Evolutionary conservation across 352 stramenopile species (phyloP).

Genomic region (Saprolegnia diclina): DNA sequence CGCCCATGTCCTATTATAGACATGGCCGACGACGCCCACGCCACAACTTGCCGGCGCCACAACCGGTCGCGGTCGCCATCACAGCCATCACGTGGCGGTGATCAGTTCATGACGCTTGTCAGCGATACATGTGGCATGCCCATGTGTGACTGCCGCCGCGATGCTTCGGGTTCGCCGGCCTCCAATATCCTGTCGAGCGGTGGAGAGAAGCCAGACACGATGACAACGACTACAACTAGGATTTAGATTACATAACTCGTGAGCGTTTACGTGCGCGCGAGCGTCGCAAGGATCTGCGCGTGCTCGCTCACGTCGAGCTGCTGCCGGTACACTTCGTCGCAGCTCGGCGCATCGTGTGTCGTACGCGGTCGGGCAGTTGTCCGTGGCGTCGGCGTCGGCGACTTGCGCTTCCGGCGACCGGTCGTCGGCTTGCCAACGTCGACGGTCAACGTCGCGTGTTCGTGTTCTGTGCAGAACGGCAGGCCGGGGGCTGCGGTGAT

Average conservation of each 20-base stretch:
- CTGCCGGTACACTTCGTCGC: constrained; percentile 4
- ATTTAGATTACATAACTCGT: constrained; percentile 10
- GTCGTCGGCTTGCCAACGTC: background rate
- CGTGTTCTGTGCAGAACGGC: constrained; percentile 14
- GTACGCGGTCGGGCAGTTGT: background rate
- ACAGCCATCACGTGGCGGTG: no score
- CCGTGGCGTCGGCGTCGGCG: background rate
- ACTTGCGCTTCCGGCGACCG: constrained; percentile 6
- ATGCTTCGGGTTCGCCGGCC: no score
- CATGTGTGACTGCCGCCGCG: no score
- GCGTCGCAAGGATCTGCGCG: constrained; percentile 15
- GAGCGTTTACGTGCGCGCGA: background rate
- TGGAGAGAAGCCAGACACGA: background rate
- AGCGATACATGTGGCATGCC: no score
- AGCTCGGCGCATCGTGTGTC: background rate
- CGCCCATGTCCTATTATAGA: no score
- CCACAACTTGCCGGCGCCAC: no score
- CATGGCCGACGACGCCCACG: no score
- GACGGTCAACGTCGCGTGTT: constrained; percentile 3
- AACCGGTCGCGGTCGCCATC: no score
- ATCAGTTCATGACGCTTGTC: no score
- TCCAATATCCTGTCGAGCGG: no score
- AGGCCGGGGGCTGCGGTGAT: background rate
- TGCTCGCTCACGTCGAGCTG: constrained; percentile 16
- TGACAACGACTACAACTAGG: constrained; percentile 1